Base-by-base conservation (phyloP, 169 alveolate species). In the Plasmodium coatneyi region DNA sequence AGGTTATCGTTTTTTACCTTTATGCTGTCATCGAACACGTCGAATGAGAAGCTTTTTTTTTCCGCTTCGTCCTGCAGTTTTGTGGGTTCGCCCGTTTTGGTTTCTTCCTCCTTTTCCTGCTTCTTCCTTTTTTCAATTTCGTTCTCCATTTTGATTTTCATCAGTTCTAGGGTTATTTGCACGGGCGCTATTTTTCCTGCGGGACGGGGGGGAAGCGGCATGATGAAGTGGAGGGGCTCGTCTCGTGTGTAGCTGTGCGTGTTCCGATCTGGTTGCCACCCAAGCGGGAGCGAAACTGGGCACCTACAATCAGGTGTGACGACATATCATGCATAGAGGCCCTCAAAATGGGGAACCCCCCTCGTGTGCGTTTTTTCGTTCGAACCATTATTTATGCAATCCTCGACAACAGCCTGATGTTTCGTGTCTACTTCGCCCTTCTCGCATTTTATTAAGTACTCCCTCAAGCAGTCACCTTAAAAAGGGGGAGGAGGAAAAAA, bases 101-200 rank as follows among this genome's bases (percentile, higher is more conserved):
- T 56, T 60, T 32, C 70, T 60, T 32, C 70, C 81, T 91, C 25
- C 91, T 95, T 30, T 89, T 92, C 98, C 98, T 97, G 25, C 98
- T 98, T 25, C 93, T 86, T 84, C 19, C 41, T 87, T 46, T 79
- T 87, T 12, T 78, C 87, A 28, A 87, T 87, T 71, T 87, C 93
- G 46, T 92, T 95, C 76, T 96, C 95, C 98, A 98, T 97, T 82
- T 98, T 98, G 93, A 96, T 96, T 94, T 96, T 95, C 54, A 98
- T 92, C 80, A 98, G 94, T 19, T 96, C 92, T 60, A 98, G 96
- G 22, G 99, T 98, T 49, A 98, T 97, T 80, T 97, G 97, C 74
- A 97, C 99, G 6, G 99, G 99, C 4, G 97, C 99, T 6, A 98
- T 97, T 83, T 96, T 87, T 16, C 99, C 99, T 87, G 74, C 14